Evolutionary conservation across 2,329 filamentous ascomycete species (phyloP).

Genomic region (Aspergillus sp.): DNA sequence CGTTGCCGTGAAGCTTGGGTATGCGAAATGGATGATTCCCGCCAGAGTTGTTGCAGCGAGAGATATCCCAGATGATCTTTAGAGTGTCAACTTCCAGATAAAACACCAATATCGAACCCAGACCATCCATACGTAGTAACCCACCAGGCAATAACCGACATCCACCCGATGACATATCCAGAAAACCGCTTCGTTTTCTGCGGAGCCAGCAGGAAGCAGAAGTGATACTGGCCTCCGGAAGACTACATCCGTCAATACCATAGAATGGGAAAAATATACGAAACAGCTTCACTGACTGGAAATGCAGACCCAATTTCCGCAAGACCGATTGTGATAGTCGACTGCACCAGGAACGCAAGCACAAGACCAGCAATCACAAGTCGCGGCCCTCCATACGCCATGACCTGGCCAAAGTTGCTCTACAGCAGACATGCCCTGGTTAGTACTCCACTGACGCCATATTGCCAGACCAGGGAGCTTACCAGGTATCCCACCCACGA

Average conservation of each 20-base stretch:
- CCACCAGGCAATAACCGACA: constrained; percentile 26
- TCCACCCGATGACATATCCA: constrained; percentile 27
- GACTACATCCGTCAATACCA: neutral
- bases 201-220: constrained; percentile 27
- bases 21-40: neutral
- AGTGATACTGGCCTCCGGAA: constrained; percentile 31
- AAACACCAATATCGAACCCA: neutral
- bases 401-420: constrained; percentile 3
- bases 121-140: constrained; percentile 19
- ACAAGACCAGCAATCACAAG: constrained; percentile 13
- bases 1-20: neutral
- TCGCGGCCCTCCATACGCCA: neutral
- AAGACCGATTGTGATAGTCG: constrained; percentile 8
- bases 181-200: constrained; percentile 10
- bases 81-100: neutral
- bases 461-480: neutral
- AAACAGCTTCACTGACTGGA: neutral
- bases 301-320: constrained; percentile 18
- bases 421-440: constrained; percentile 14
- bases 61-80: neutral
- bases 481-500: constrained; percentile 31
- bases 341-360: constrained; percentile 22
- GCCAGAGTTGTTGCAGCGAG: neutral
- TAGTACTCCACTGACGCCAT: neutral
- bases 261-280: neutral